These are phyloP conservation scores for Russula vinacea DNA, from an alignment of 768 basidiomycete genomes.

Conservation along the genomic window DNA sequence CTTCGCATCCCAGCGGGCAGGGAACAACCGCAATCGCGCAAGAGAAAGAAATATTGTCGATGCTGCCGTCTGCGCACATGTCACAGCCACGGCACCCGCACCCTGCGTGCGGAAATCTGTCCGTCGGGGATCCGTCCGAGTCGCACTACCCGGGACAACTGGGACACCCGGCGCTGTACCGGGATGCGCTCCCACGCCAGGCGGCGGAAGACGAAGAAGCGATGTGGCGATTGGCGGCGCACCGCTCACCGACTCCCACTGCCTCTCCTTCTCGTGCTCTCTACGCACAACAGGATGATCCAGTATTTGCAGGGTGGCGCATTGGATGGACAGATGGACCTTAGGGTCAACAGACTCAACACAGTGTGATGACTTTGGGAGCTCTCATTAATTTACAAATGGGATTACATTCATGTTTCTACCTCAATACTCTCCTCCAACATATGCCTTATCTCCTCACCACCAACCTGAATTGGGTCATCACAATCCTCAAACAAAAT, in stretches of 20 bases:
- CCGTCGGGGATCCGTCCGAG: not conserved
- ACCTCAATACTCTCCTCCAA: too few species aligned
- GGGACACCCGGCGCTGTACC: conserved; percentile 7
- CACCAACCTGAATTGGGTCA: too few species aligned
- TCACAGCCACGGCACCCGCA: not conserved
- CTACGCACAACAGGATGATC: too few species aligned
- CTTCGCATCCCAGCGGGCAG: not conserved
- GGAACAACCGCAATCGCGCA: not conserved
- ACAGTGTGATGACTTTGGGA: too few species aligned
- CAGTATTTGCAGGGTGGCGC: too few species aligned
- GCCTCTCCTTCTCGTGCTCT: too few species aligned
- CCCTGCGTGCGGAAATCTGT: not conserved
- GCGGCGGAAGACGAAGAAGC: not conserved
- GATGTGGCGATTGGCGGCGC: conserved; percentile 13
- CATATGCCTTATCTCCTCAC: too few species aligned
- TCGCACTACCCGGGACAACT: conserved; percentile 1
- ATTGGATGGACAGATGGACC: too few species aligned
- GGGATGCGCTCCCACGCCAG: not conserved
- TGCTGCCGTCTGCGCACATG: conserved; percentile 1
- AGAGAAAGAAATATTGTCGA: conserved; percentile 5
- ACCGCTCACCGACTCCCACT: not conserved
- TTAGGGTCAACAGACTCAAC: too few species aligned
- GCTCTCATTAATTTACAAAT: too few species aligned
- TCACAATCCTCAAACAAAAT: too few species aligned
- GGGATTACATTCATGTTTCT: too few species aligned